Base-by-base conservation (phyloP, 2,329 filamentous ascomycete genomes). In the Claviceps sp. region DNA sequence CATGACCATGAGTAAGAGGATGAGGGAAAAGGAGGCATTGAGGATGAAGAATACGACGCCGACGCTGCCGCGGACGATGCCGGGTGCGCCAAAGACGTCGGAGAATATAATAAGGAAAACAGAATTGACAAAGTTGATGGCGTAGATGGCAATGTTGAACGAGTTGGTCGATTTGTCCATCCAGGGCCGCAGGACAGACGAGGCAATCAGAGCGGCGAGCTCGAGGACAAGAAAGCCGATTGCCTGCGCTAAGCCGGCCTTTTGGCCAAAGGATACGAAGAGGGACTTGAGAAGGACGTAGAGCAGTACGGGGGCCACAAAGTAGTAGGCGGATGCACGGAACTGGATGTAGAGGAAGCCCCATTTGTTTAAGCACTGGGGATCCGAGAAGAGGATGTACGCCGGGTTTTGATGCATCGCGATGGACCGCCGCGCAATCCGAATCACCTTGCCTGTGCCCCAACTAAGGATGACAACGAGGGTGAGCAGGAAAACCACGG, bases 101-200 rank as follows among this genome's bases (percentile, higher is more conserved):
- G 87, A 87, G 71, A 95, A 95, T 59, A 96, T 79, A 49, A 96
- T 74, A 36, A 96, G 72, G 73, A 94, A 93, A 65, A 95, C 82
- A 50, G 85, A 78, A 68, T 91, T 95, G 62, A 95, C 65, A 67
- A 95, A 94, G 74, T 95, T 95, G 67, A 95, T 76, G 45, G 81
- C 83, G 55, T 82, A 85, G 62, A 96, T 95, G 53, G 88, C 79
- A 62, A 96, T 95, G 71, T 96, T 95, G 77, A 95, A 95, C 45
- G 84, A 83, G 69, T 95, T 96, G 54, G 88, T 95, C 71, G 89
- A 90, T 80, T 95, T 95, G 75, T 96, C 90, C 90, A 96, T 96
- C 85, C 88, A 96, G n/a, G 90, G 90, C 53, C 88, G 83, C 58
- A 95, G 71, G 50, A 94, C 83, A 53, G 82, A 85, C 49, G 88